These are phyloP conservation scores for Syzygium aromaticum DNA, from an alignment of 345 rosid species.

Conservation along the genomic window DNA sequence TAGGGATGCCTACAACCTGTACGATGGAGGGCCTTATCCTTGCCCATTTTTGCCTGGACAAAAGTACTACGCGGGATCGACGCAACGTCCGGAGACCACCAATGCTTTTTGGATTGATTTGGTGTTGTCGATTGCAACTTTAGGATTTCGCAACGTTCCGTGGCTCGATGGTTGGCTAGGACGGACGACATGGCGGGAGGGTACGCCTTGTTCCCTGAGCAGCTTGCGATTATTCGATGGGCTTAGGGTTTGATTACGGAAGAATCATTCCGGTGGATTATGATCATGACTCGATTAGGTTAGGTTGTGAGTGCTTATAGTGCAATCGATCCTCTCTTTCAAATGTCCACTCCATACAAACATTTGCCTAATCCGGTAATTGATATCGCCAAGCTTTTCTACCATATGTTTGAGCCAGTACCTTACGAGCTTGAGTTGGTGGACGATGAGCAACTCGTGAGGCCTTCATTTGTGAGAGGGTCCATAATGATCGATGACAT, in stretches of 20 bases:
- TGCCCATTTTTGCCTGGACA: not conserved
- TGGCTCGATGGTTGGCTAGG: too few species aligned
- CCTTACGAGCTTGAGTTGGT: not conserved
- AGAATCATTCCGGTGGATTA: not conserved
- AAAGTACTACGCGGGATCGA: not conserved
- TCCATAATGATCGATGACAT: not conserved
- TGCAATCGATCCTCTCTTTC: not conserved
- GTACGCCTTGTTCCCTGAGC: not conserved
- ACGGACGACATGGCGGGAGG: too few species aligned
- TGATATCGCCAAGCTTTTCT: not conserved
- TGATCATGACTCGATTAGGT: not conserved
- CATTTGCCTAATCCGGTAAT: not conserved
- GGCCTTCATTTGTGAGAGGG: not conserved
- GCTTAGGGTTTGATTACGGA: not conserved
- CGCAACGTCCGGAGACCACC: not conserved
- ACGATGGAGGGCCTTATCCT: not conserved
- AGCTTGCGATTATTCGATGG: not conserved
- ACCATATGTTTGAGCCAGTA: not conserved
- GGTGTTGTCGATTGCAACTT: not conserved
- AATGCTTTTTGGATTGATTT: not conserved
- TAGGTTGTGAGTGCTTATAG: not conserved
- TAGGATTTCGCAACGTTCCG: not conserved
- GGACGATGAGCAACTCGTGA: accelerated
- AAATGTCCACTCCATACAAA: not conserved
- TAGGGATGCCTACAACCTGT: not conserved